Base-by-base conservation (phyloP, 2,329 filamentous ascomycete species). In the Cladosporium sp. region DNA sequence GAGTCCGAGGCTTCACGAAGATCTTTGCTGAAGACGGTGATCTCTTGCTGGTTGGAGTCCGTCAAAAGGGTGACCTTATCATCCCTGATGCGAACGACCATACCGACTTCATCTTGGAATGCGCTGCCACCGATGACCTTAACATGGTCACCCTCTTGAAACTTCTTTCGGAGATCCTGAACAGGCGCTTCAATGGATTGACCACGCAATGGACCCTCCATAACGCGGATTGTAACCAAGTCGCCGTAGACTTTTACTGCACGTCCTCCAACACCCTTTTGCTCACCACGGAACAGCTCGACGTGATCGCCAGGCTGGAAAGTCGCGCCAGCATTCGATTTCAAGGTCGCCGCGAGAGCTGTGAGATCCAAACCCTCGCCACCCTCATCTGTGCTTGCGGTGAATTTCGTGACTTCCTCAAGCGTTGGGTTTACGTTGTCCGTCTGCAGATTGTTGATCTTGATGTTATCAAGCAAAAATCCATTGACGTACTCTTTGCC, bases 1-100 rank as follows among this genome's bases (percentile, higher is more conserved):
- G 91, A 91, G 70, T 97, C 94, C 56, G 90, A 91, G 25, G 94
- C 94, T 73, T 96, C 90, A 64, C 95, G 85, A 60, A 99, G 77
- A 76, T 99, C 94, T 72, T 96, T 97, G 78, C 93, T 97, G 71
- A 99, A 99, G 34, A 99, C 94, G 0, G 92, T 97, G 65, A 99
- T 91, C 71, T 99, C 94, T 53, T 87, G 86, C 74, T 94, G 93
- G 60, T 85, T 94, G 71, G 94, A 91, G 75, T 99, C 94, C 48
- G 90, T 96, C 63, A 99, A 79, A 63, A 99, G 79, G 1, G 94
- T 97, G 58, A 99, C 91, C 37, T 90, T 87, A 71, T 99, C 94
- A 60, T 96, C 91, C 49, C 85, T 88, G 64, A 97, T 94, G 72
- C 91, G 90, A 63, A 97, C 91, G 52, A 99, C 92, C 84, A 97